Conservation (phyloP, 2,329 filamentous ascomycete species). For the Didymella keratinophila region DNA sequence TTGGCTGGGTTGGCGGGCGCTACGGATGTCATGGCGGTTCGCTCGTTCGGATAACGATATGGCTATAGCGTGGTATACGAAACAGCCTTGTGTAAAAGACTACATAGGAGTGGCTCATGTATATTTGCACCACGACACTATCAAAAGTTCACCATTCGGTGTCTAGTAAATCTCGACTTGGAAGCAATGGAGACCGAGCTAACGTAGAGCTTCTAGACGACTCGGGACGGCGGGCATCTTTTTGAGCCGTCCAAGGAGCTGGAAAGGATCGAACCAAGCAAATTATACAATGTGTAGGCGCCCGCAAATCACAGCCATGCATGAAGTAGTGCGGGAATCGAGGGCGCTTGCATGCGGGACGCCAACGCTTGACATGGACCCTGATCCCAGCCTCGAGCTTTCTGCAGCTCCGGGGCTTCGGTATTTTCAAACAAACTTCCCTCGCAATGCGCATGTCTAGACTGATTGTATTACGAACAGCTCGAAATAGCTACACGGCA, state of each 20-base stretch:
- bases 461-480: background rate
- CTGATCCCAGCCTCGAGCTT: conserved; percentile 14
- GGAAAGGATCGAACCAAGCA: background rate
- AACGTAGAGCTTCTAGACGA: background rate
- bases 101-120: conserved; percentile 17
- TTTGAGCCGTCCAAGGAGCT: background rate
- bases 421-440: background rate
- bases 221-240: background rate
- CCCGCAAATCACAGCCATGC: conserved; percentile 21
- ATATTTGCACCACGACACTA: conserved; percentile 15
- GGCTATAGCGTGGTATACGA: conserved; percentile 11
- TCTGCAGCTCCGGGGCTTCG: conserved; percentile 12
- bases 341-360: conserved; percentile 28
- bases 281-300: conserved; percentile 13
- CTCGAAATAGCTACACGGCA: conserved; percentile 7
- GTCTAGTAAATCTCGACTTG: background rate
- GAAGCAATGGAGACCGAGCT: too few species aligned
- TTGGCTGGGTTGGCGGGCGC: conserved; percentile 33
- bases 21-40: conserved; percentile 24
- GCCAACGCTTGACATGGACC: conserved; percentile 26
- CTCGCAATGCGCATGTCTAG: background rate
- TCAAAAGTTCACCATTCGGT: conserved; percentile 12
- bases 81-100: conserved; percentile 16
- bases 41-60: conserved; percentile 18
- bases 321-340: conserved; percentile 1